These are phyloP conservation scores for Lachnellula arida DNA, from an alignment of 2,329 filamentous ascomycete genomes.

Conservation along the genomic window DNA sequence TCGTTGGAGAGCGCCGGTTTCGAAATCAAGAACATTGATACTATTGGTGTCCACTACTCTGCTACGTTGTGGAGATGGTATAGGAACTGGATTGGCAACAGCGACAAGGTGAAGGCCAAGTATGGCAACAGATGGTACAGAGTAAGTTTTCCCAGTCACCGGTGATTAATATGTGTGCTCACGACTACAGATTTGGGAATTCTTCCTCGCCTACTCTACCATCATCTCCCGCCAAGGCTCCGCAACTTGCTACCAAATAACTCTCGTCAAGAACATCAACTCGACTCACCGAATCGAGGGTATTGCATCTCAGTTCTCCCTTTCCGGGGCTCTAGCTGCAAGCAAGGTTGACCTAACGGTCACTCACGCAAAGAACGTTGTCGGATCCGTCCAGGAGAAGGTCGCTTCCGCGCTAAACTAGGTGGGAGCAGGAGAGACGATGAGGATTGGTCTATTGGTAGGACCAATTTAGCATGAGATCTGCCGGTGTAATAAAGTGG, in stretches of 20 bases:
- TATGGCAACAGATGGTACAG: constrained; percentile 95
- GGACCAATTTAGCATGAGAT: not conserved
- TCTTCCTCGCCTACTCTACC: constrained; percentile 72
- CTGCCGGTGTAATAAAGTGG: not conserved
- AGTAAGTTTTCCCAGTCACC: constrained; percentile 48
- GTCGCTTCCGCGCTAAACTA: not conserved
- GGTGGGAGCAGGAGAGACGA: not conserved
- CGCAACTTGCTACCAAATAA: constrained; percentile 76
- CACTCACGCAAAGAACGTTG: constrained; percentile 18
- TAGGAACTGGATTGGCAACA: constrained; percentile 94
- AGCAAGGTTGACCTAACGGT: constrained; percentile 25
- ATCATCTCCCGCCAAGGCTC: constrained; percentile 71
- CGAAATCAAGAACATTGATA: constrained; percentile 89
- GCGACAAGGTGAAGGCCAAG: constrained; percentile 87
- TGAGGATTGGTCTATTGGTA: constrained; percentile 2
- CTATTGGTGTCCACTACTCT: constrained; percentile 93
- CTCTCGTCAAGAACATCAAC: constrained; percentile 78
- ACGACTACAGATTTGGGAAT: constrained; percentile 67
- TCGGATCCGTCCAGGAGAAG: not conserved
- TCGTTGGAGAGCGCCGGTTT: constrained; percentile 82
- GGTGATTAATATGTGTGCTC: constrained; percentile 11
- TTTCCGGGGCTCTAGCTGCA: constrained; percentile 54
- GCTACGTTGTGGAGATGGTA: constrained; percentile 98
- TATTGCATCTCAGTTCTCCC: constrained; percentile 59
- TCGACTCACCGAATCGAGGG: constrained; percentile 73